These are phyloP conservation scores for Eucalyptus tenuipes DNA, from an alignment of 345 rosid genomes.

Conservation along the genomic window DNA sequence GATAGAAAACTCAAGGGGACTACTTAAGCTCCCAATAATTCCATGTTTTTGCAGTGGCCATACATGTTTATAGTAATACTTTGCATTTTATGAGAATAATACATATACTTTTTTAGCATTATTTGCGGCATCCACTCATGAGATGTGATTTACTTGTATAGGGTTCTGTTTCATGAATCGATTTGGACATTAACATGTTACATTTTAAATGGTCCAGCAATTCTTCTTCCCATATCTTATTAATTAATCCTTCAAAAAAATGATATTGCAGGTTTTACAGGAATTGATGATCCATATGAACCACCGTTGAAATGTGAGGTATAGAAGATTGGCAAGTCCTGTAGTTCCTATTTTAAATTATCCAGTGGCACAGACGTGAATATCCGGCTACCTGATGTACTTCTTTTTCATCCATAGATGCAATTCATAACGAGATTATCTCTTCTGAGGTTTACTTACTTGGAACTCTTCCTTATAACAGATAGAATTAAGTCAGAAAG, in stretches of 20 bases:
- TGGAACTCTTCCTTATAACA: not conserved
- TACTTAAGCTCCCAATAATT: not conserved
- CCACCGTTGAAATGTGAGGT: constrained; percentile 84
- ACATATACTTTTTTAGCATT: not conserved
- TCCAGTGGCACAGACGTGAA: not conserved
- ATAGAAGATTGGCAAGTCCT: not conserved
- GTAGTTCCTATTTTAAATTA: not conserved
- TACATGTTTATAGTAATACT: not conserved
- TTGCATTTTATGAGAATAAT: not conserved
- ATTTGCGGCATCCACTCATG: not conserved
- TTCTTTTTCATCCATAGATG: not conserved
- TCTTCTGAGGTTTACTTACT: not conserved
- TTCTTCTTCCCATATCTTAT: not conserved
- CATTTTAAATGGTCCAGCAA: not conserved
- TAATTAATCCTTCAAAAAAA: not conserved
- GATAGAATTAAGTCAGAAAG: constrained; percentile 59
- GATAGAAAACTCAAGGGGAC: not conserved
- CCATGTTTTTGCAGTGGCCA: not conserved
- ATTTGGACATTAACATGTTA: not conserved
- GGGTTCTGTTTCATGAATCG: not conserved
- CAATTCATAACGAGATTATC: not conserved
- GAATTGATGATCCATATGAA: constrained; percentile 93
- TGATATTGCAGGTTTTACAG: constrained; percentile 64
- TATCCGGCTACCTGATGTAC: not conserved
- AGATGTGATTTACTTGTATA: not conserved